Conservation (phyloP, 1,139 yeast species). For the Pichia sp. region DNA sequence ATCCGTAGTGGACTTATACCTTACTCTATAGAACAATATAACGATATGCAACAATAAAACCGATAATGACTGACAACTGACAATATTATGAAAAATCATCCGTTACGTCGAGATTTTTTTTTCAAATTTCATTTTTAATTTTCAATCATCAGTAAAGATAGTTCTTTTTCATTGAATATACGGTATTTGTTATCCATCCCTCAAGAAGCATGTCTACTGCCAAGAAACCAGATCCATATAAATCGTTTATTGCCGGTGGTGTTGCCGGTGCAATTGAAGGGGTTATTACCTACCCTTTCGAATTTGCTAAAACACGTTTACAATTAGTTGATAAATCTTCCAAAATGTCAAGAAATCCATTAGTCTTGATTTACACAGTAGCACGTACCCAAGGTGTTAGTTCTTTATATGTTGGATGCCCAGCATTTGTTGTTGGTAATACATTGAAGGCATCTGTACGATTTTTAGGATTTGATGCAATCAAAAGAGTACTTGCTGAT, state of each 20-base stretch:
- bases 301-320: slow-evolving; percentile 89
- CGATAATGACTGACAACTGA: neutral
- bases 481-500: slow-evolving; percentile 71
- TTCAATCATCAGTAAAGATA: neutral
- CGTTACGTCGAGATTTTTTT: too few relatives aligned
- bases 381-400: slow-evolving; percentile 74
- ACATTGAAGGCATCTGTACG: slow-evolving; percentile 93
- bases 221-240: slow-evolving; percentile 47
- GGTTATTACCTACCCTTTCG: slow-evolving; percentile 86
- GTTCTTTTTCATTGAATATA: too few relatives aligned
- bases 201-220: neutral
- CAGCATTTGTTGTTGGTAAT: slow-evolving; percentile 93
- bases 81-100: neutral
- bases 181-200: neutral
- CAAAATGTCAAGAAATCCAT: slow-evolving; percentile 71
- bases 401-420: slow-evolving; percentile 91
- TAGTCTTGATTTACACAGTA: slow-evolving; percentile 66
- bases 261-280: slow-evolving; percentile 95
- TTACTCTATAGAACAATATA: too few relatives aligned
- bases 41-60: neutral
- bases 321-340: slow-evolving; percentile 73
- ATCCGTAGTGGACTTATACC: too few relatives aligned
- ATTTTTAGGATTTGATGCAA: slow-evolving; percentile 85
- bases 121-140: neutral
- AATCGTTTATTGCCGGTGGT: slow-evolving; percentile 89